Base-by-base conservation (phyloP, 192 early-diverging fungal genomes). In the Entomortierella parvispora region DNA sequence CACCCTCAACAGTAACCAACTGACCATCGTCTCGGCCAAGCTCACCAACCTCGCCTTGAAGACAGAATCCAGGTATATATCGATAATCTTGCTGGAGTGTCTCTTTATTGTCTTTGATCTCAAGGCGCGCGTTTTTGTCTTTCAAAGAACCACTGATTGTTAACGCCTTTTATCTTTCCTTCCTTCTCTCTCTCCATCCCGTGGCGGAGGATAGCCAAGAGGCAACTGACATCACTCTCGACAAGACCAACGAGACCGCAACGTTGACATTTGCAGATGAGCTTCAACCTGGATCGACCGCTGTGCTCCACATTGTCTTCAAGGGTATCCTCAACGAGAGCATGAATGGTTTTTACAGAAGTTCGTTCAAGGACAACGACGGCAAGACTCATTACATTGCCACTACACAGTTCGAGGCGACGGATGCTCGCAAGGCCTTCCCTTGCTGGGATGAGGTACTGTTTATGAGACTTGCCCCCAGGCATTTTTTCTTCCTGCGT, bases 291-390 rank as follows among this genome's bases (percentile, higher is more conserved):
- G 83, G 77, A 52, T 74, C 81, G 31, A 76, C 84, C 15, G 88
- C 84, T 15, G 79, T 82, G 23, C 69, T 94, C 58, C 57, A 78
- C 31, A 79, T 93, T 25, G 54, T 68, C 45, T 94, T 93, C 70
- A 83, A 83, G 45, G 89, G 92, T 62, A 71, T 86, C 29, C 80
- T 91, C 44, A 94, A 93, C 69, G 89, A 99, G 79, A 87, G 93
- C 69, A 95, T 99, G 95, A 85, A 86, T 43, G 96, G 97, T 1
- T 99, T 99, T 80, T 99, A 99, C 84, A 89, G 95, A 48, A 90
- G 89, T 55, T 84, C 85, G 29, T 97, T 71, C 64, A 67, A 72
- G 40, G 82, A 85, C 29, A 52, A 79, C 6, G 55, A 68, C 4
- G 81, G 76, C 37, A 81, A 77, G 55, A 57, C 69, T 37, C 90